These are phyloP conservation scores for Barnettozyma sp. DNA, from an alignment of 805 yeast genomes.

Conservation along the genomic window DNA sequence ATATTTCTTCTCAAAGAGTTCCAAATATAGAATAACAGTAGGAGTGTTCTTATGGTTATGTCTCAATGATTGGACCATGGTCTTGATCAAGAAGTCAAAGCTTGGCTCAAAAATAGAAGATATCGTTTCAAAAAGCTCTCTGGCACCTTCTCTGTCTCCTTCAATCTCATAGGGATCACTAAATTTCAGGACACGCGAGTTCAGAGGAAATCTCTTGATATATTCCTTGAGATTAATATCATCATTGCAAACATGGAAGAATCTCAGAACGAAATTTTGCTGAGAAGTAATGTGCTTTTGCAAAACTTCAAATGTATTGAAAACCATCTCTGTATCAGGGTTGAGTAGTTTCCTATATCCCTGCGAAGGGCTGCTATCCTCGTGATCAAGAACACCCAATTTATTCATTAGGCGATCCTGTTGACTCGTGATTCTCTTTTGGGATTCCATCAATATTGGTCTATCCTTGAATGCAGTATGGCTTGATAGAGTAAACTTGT, in stretches of 20 bases:
- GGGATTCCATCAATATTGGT: constrained; percentile 1
- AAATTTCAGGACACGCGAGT: constrained; percentile 29
- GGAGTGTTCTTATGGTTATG: constrained; percentile 37
- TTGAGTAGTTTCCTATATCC: not conserved
- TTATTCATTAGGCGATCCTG: constrained; percentile 15
- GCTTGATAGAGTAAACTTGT: constrained; percentile 18
- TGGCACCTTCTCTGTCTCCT: constrained; percentile 41
- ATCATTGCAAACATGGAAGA: constrained; percentile 36
- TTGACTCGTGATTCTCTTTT: constrained; percentile 8
- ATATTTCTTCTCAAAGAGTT: constrained; percentile 29
- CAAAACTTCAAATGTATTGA: constrained; percentile 27
- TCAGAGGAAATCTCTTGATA: constrained; percentile 26
- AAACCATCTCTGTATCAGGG: constrained; percentile 10
- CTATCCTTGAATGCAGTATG: constrained; percentile 10
- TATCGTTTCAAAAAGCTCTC: constrained; percentile 39
- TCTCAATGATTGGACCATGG: constrained; percentile 31
- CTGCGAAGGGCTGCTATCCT: constrained; percentile 4
- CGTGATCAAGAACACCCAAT: constrained; percentile 5
- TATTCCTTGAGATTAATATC: constrained; percentile 28
- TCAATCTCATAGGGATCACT: constrained; percentile 32
- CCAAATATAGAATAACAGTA: constrained; percentile 35
- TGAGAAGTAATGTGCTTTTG: constrained; percentile 31
- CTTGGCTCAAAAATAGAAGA: constrained; percentile 38
- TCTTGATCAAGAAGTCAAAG: constrained; percentile 24
- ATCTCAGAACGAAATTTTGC: constrained; percentile 34